A percentile compares a stretch with the other conserved stretches of the same genome.
Evolutionary conservation across 768 basidiomycete genomes (phyloP).

Genomic region (Hirschioporus abietinus): DNA sequence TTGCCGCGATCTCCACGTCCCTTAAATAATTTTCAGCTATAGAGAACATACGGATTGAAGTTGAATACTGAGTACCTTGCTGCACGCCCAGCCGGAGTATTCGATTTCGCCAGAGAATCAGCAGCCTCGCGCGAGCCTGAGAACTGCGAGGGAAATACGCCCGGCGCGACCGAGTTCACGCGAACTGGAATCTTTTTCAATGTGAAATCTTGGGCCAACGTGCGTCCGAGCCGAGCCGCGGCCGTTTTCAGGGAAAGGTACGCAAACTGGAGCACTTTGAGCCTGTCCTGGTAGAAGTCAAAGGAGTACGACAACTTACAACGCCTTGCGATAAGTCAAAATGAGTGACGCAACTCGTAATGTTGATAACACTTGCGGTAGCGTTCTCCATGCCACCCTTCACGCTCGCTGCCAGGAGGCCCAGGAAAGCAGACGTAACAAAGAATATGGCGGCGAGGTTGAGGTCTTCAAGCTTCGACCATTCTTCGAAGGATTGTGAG

Average conservation of each 20-base stretch:
- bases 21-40: slow-evolving; percentile 28
- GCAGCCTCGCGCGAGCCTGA: slow-evolving; percentile 12
- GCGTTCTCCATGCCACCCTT: slow-evolving; percentile 5
- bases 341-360: slow-evolving; percentile 10
- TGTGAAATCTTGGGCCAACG: slow-evolving; percentile 18
- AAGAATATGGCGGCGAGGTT: slow-evolving; percentile 23
- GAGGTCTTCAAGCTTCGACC: slow-evolving; percentile 16
- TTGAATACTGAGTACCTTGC: slow-evolving; percentile 54
- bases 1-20: slow-evolving; percentile 70
- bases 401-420: slow-evolving; percentile 17
- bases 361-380: slow-evolving; percentile 21
- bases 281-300: too few relatives aligned
- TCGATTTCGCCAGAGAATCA: slow-evolving; percentile 45
- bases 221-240: slow-evolving; percentile 15
- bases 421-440: slow-evolving; percentile 22
- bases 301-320: too few relatives aligned
- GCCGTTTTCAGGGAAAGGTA: slow-evolving; percentile 18
- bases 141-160: slow-evolving; percentile 7
- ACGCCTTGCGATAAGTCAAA: background rate
- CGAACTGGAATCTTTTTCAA: slow-evolving; percentile 13
- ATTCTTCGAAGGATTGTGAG: slow-evolving; percentile 19
- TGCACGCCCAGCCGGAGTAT: slow-evolving; percentile 55
- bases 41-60: background rate
- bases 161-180: slow-evolving; percentile 13
- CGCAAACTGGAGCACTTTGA: slow-evolving; percentile 4